These are phyloP conservation scores for Trichoderma sp. DNA, from an alignment of 2,329 filamentous ascomycete species.

Conservation along the genomic window DNA sequence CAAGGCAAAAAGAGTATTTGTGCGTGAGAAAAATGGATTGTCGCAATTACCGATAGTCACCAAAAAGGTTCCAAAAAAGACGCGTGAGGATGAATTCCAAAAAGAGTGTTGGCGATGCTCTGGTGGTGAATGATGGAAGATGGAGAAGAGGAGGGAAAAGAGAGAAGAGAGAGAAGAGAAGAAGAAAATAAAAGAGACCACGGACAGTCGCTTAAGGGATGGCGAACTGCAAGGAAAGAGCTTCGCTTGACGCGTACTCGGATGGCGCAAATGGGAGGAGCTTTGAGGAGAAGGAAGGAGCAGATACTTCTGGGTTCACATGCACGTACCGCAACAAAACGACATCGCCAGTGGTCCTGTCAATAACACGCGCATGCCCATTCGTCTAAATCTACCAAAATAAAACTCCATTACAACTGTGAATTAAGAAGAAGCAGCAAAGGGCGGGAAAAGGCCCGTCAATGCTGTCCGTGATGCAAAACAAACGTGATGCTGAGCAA, in stretches of 20 bases:
- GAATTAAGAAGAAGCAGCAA: not conserved
- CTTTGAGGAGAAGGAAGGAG: not conserved
- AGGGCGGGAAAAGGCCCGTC: not conserved
- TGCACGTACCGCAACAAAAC: not conserved
- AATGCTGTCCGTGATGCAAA: not conserved
- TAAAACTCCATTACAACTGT: not conserved
- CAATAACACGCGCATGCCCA: not conserved
- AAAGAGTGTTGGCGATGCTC: conserved; percentile 23
- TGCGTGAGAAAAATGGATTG: conserved; percentile 26
- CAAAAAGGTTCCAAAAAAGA: conserved; percentile 34
- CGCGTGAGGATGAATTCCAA: conserved; percentile 24
- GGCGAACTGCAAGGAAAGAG: conserved; percentile 2
- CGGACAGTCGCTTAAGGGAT: not conserved
- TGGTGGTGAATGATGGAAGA: conserved; percentile 23
- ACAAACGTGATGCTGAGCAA: not conserved
- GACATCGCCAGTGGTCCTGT: not conserved
- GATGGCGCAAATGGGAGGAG: not conserved
- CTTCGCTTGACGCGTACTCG: not conserved
- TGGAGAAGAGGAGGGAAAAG: conserved; percentile 21
- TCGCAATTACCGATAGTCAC: conserved; percentile 34
- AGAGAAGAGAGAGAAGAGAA: conserved; percentile 16
- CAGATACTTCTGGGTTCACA: not conserved
- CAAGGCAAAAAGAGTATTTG: not conserved
- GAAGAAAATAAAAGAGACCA: conserved; percentile 12
- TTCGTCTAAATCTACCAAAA: not conserved